Conservation (phyloP, 1,284 basidiomycete genomes). For the Ustilago trichophora region DNA sequence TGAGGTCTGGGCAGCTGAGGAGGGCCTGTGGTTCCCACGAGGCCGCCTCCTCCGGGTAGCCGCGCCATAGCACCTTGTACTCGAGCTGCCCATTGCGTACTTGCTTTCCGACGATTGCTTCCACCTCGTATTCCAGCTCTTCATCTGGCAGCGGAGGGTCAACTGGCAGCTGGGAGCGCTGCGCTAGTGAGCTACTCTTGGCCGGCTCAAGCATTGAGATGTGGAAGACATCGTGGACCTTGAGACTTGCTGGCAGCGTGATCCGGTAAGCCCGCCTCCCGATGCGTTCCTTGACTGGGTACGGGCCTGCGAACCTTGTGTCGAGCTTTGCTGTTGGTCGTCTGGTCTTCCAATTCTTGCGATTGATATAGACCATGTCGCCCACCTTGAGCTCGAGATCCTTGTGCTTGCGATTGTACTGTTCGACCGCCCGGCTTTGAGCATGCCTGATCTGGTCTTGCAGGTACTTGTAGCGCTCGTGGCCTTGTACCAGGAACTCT, state of each 20-base stretch:
- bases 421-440: neutral
- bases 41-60: neutral
- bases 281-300: neutral
- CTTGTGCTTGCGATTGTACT: neutral
- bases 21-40: neutral
- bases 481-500: neutral
- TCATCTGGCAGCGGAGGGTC: neutral
- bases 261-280: neutral
- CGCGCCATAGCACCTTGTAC: neutral
- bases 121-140: neutral
- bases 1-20: neutral
- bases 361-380: conserved; percentile 4
- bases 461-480: neutral
- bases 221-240: neutral
- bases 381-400: conserved; percentile 1
- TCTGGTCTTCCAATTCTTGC: neutral
- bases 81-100: neutral
- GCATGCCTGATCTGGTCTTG: neutral
- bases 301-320: neutral
- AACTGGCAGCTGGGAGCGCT: no score
- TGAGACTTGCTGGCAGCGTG: neutral
- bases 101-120: neutral
- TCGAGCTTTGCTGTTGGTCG: neutral
- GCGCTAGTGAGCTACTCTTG: neutral
- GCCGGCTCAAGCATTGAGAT: conserved; percentile 1